phyloP scores from a whole-genome alignment of 192 early-diverging fungal species.

The Coemansia sp. region DNA sequence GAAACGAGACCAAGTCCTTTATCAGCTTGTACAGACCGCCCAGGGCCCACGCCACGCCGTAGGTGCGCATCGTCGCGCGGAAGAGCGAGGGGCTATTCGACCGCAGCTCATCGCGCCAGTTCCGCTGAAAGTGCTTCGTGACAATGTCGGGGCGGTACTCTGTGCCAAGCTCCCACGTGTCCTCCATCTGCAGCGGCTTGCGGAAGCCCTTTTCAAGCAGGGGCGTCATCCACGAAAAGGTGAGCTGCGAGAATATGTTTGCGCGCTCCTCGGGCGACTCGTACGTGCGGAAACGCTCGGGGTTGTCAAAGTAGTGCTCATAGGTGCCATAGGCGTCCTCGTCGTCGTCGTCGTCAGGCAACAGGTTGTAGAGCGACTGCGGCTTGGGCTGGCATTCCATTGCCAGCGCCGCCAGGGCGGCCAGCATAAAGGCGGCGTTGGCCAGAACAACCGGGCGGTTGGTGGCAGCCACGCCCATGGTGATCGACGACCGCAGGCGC shows the following conservation, averaged over 20 bases:
- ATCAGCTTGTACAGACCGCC: constrained; percentile 75
- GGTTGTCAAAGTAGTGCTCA: neutral
- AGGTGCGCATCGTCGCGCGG: constrained; percentile 59
- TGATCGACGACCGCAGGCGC: constrained; percentile 31
- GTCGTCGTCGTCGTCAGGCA: constrained; percentile 22
- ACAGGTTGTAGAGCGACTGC: constrained; percentile 20
- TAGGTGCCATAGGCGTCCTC: too few relatives aligned
- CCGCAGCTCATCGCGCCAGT: constrained; percentile 69
- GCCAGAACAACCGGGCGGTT: constrained; percentile 12
- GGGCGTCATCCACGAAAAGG: constrained; percentile 89
- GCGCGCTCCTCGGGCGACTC: constrained; percentile 66
- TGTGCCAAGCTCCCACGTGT: constrained; percentile 69
- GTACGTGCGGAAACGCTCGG: neutral
- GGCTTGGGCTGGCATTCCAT: constrained; percentile 39
- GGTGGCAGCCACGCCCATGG: constrained; percentile 7
- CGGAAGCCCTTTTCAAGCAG: constrained; percentile 75
- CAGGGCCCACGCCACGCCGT: constrained; percentile 67
- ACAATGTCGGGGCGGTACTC: constrained; percentile 65
- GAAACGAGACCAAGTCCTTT: constrained; percentile 79
- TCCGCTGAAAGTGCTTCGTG: constrained; percentile 65
- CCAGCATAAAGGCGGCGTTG: constrained; percentile 13
- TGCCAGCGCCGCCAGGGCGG: constrained; percentile 27
- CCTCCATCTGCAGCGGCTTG: constrained; percentile 73
- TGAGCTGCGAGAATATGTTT: constrained; percentile 76
- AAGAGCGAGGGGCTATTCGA: constrained; percentile 68